Conservation (phyloP, 352 stramenopile species). For the Plasmopara muralis region DNA sequence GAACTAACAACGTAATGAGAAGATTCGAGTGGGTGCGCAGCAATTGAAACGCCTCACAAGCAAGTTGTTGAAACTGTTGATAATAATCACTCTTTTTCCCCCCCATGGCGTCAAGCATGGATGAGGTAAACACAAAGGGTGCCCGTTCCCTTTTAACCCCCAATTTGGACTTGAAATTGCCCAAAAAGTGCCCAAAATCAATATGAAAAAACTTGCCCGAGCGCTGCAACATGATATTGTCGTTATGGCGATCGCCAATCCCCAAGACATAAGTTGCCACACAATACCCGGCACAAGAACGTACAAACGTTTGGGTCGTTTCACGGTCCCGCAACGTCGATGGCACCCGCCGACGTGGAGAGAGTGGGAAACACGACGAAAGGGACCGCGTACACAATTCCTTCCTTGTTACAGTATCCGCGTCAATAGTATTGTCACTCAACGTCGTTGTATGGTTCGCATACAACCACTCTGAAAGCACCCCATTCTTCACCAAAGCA, state of each 20-base stretch:
- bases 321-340: constrained; percentile 33
- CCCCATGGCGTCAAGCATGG: constrained; percentile 85
- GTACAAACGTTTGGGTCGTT: constrained; percentile 83
- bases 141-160: constrained; percentile 87
- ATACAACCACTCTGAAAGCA: constrained; percentile 76
- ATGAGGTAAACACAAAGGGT: constrained; percentile 89
- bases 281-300: constrained; percentile 88
- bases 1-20: constrained; percentile 75
- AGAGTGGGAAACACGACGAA: constrained; percentile 50
- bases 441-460: not conserved
- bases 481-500: constrained; percentile 46
- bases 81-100: constrained; percentile 71
- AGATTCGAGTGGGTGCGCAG: constrained; percentile 69
- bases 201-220: constrained; percentile 95
- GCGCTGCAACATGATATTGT: constrained; percentile 94
- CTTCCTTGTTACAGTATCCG: constrained; percentile 11
- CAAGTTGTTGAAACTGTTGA: constrained; percentile 59
- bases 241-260: constrained; percentile 91
- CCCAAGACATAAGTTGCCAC: constrained; percentile 91
- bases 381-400: constrained; percentile 18
- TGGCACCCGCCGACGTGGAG: constrained; percentile 32
- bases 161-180: constrained; percentile 93
- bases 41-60: constrained; percentile 63
- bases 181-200: constrained; percentile 94
- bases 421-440: too few species aligned